Evolutionary conservation across 805 yeast species (phyloP).

Genomic region (Suhomyces sp.): DNA sequence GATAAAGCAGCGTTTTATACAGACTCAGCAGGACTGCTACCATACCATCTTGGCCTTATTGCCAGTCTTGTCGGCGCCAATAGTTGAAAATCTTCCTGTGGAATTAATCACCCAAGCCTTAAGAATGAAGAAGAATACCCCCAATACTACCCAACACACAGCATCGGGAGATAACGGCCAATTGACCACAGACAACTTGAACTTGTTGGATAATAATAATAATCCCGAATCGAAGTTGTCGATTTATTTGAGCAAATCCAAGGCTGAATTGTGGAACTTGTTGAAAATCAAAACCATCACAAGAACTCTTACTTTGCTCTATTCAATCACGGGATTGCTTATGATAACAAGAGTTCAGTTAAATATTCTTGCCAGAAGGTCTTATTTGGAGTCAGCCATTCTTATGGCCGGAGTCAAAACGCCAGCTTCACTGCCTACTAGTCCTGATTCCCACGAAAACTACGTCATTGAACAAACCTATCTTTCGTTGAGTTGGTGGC

Average conservation of each 20-base stretch:
- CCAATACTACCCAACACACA: slow-evolving; percentile 16
- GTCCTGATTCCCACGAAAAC: slow-evolving; percentile 27
- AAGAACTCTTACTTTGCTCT: slow-evolving; percentile 67
- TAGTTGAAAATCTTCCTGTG: slow-evolving; percentile 61
- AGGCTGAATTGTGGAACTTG: slow-evolving; percentile 73
- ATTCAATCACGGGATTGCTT: slow-evolving; percentile 66
- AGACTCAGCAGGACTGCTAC: slow-evolving; percentile 87
- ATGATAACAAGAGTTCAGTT: slow-evolving; percentile 80
- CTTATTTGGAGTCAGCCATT: slow-evolving; percentile 77
- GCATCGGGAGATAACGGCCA: slow-evolving; percentile 6
- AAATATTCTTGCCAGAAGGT: slow-evolving; percentile 82
- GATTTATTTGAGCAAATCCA: slow-evolving; percentile 28
- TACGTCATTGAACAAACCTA: slow-evolving; percentile 76
- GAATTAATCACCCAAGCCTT: slow-evolving; percentile 70
- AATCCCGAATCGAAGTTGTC: slow-evolving; percentile 18
- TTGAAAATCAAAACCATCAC: slow-evolving; percentile 73
- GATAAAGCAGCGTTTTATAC: slow-evolving; percentile 78
- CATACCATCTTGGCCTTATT: slow-evolving; percentile 78
- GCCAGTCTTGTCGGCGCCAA: slow-evolving; percentile 69
- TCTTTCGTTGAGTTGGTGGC: slow-evolving; percentile 90
- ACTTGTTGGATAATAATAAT: slow-evolving; percentile 28
- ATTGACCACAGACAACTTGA: slow-evolving; percentile 42
- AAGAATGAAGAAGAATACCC: slow-evolving; percentile 51
- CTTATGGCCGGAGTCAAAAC: slow-evolving; percentile 53
- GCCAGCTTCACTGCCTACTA: neutral